Evolutionary conservation across 139 green algal species (phyloP), one percentile per base, ranked within the genome.

Genomic region (Chlamydomonas incerta): DNA sequence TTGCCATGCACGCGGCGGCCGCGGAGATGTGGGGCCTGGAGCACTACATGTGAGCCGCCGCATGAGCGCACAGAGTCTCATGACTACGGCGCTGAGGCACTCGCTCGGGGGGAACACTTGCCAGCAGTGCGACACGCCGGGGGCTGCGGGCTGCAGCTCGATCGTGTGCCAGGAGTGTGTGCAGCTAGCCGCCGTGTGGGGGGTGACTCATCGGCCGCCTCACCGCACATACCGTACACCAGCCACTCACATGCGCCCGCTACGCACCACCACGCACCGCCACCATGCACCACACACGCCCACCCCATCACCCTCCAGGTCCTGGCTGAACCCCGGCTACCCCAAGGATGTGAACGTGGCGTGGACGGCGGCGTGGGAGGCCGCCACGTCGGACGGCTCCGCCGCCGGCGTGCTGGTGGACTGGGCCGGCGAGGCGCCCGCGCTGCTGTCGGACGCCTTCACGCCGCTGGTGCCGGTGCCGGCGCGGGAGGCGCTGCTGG

Each of bases 11-110:
- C 31, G n/a, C 72, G 0, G 72, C 72, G 0, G 72, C 46, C 29
- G 52, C 72, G 29, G 50, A 46, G 29, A 80, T 80, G 72, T 80
- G 72, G 72, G 72, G 72, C n/a, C n/a, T 28, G 21, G 29, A 66
- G 26, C 50, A 80, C 31, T 80, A 80, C 72, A 67, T 46, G 72
- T 80, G 52, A 50, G 72, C 41, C n/a, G n/a, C n/a, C n/a, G n/a
- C n/a, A n/a, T n/a, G n/a, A n/a, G n/a, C n/a, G n/a, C n/a, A n/a
- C n/a, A n/a, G n/a, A n/a, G n/a, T n/a, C n/a, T n/a, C n/a, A n/a
- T n/a, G n/a, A n/a, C n/a, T n/a, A n/a, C n/a, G n/a, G n/a, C n/a
- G n/a, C n/a, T n/a, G n/a, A n/a, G n/a, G n/a, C n/a, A n/a, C n/a
- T n/a, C n/a, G n/a, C n/a, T n/a, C n/a, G n/a, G n/a, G n/a, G n/a